Base-by-base conservation (phyloP, 106 monocot genomes). In the Phalaenopsis equestris region DNA sequence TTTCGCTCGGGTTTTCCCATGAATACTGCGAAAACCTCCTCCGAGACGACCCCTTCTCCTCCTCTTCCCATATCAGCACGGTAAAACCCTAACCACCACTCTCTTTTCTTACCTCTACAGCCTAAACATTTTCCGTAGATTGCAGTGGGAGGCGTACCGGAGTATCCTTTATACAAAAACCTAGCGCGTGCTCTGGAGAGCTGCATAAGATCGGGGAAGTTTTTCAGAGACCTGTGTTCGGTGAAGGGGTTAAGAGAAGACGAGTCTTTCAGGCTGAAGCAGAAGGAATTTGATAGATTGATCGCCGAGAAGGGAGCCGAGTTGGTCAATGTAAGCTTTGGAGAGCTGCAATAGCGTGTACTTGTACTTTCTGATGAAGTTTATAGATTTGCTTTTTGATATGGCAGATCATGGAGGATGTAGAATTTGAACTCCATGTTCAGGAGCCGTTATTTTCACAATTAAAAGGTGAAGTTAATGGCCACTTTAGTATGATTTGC, bases 381-480 rank as follows among this genome's bases (percentile, higher is more conserved):
- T 76, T 9, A n/a, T 45, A 19, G n/a, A 2, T 21, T 8, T 30
- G 3, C 65, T 52, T 30, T 78, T 67, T 73, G 41, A 17, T 39
- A 76, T 56, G 38, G 36, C 75, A 96, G 91, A 82, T 86, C 81
- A 78, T 86, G 82, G 77, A 78, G 36, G 41, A 55, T 64, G 86
- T 88, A 36, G 82, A 82, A 30, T 90, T 88, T 57, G 84, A 88
- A 73, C 67, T 88, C 21, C 84, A 96, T 84, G 96, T 96, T 81
- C 96, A 92, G 73, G 90, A 93, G 70, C 96, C 96, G 41, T 96
- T 83, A 85, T 90, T 96, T 70, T 90, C 88, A 8, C 93, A 91
- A 52, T 82, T 96, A 21, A 91, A 78, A 90, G 91, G 96, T 91
- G 88, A 61, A 19, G 2, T 30, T 42, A 5, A 15, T 43, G 43